Conservation (phyloP, 345 rosid species). For the Brassica juncea region DNA sequence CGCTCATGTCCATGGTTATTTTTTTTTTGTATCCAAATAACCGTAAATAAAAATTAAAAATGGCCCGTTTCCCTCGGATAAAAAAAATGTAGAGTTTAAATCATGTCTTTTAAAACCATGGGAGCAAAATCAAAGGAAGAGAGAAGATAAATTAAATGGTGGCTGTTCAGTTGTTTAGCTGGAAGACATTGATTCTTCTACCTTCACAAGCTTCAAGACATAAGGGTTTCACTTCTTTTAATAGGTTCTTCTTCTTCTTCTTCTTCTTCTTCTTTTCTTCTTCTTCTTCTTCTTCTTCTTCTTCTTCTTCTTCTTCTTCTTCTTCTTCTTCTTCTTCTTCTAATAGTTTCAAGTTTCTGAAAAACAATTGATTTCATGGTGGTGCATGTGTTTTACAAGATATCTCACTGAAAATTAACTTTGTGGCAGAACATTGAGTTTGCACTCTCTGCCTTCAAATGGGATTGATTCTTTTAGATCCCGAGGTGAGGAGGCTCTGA, state of each 20-base stretch:
- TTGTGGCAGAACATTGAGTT: conserved; percentile 30
- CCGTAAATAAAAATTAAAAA: neutral
- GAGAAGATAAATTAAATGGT: conserved; percentile 36
- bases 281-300: too few relatives aligned
- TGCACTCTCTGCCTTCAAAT: conserved; percentile 22
- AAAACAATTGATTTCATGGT: conserved; percentile 1
- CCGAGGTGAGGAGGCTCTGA: conserved; percentile 19
- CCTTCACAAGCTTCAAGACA: conserved; percentile 29
- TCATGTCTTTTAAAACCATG: neutral
- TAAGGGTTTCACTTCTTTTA: conserved; percentile 20
- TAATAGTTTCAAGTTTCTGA: conserved; percentile 14
- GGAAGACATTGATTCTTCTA: conserved; percentile 43
- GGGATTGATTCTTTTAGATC: conserved; percentile 30
- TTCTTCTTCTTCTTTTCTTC: neutral
- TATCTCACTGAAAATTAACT: neutral
- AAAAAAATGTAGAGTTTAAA: neutral
- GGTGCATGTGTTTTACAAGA: neutral
- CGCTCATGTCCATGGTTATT: neutral
- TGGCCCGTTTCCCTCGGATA: neutral
- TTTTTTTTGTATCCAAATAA: neutral
- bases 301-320: too few relatives aligned
- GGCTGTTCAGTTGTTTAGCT: conserved; percentile 45
- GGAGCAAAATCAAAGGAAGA: neutral
- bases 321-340: neutral
- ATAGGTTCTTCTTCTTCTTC: conserved; percentile 41